Conservation (phyloP, 2,329 filamentous ascomycete genomes). For the Penicillium sp. region DNA sequence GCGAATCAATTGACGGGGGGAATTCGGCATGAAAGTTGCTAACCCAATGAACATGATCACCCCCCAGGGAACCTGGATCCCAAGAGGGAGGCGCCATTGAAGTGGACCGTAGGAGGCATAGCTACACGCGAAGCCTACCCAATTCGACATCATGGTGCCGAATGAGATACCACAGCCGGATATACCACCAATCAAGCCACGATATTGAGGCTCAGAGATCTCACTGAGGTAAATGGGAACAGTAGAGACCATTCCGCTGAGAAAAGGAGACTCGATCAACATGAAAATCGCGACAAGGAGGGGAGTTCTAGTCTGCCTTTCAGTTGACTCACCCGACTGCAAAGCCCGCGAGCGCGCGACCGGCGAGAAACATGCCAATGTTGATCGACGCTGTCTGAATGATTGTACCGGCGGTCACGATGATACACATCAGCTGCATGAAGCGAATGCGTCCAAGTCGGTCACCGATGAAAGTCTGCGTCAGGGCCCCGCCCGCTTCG, state of each 20-base stretch:
- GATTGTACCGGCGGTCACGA: conserved; percentile 50
- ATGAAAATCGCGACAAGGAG: too few relatives aligned
- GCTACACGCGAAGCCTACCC: conserved; percentile 52
- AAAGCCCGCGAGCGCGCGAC: conserved; percentile 44
- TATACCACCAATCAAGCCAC: conserved; percentile 51
- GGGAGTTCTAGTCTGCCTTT: neutral
- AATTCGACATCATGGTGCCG: conserved; percentile 53
- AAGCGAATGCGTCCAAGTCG: conserved; percentile 49
- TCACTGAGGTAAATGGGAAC: conserved; percentile 53
- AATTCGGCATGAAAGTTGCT: conserved; percentile 52
- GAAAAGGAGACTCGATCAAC: neutral
- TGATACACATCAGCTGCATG: conserved; percentile 49
- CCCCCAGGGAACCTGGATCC: conserved; percentile 52
- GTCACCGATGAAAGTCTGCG: conserved; percentile 51
- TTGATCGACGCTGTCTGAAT: conserved; percentile 52
- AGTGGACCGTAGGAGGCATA: conserved; percentile 48
- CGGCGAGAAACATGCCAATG: conserved; percentile 50
- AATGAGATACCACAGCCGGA: conserved; percentile 52
- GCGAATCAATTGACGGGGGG: conserved; percentile 50
- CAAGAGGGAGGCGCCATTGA: conserved; percentile 53
- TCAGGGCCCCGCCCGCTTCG: conserved; percentile 50
- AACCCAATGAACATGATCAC: conserved; percentile 51
- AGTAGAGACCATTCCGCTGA: conserved; percentile 45
- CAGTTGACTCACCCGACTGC: conserved; percentile 38
- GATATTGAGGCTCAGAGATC: conserved; percentile 45